phyloP scores from a whole-genome alignment of 2,329 filamentous ascomycete species.

The Aspergillus phoenicis region DNA sequence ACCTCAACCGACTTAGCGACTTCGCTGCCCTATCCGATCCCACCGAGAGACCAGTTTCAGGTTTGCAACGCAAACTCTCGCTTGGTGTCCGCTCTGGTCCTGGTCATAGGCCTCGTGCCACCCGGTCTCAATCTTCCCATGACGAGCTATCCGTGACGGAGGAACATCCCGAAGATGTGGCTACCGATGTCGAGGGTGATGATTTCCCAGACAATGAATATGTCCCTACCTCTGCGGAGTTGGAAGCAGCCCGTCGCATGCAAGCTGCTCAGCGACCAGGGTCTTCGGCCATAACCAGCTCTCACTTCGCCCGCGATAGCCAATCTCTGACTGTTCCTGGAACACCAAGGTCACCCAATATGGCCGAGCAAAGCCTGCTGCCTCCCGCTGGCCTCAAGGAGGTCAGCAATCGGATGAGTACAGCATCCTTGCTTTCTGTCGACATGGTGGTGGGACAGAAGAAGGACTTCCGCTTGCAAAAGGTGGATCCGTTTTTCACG shows the following conservation, averaged over 20 bases:
- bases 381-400: conserved; percentile 19
- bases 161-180: conserved; percentile 36
- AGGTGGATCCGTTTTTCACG: conserved; percentile 68
- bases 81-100: conserved; percentile 44
- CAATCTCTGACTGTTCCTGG: neutral
- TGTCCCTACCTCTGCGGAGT: conserved; percentile 33
- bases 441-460: conserved; percentile 61
- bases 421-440: conserved; percentile 54
- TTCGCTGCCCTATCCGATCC: conserved; percentile 31
- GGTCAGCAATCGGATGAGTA: conserved; percentile 35
- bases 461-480: conserved; percentile 63
- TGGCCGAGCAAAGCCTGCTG: neutral
- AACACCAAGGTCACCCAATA: neutral
- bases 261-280: neutral
- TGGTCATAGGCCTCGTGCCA: conserved; percentile 34
- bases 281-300: neutral
- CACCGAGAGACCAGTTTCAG: conserved; percentile 30
- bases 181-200: conserved; percentile 33
- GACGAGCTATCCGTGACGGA: conserved; percentile 27
- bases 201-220: conserved; percentile 38
- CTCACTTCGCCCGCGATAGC: neutral
- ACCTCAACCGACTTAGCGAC: conserved; percentile 30
- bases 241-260: conserved; percentile 29
- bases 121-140: conserved; percentile 29
- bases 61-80: conserved; percentile 37